Evolutionary conservation across 257 asterid genomes (phyloP), one percentile per base, ranked within the genome.

Genomic region (Gentiana macrophylla): DNA sequence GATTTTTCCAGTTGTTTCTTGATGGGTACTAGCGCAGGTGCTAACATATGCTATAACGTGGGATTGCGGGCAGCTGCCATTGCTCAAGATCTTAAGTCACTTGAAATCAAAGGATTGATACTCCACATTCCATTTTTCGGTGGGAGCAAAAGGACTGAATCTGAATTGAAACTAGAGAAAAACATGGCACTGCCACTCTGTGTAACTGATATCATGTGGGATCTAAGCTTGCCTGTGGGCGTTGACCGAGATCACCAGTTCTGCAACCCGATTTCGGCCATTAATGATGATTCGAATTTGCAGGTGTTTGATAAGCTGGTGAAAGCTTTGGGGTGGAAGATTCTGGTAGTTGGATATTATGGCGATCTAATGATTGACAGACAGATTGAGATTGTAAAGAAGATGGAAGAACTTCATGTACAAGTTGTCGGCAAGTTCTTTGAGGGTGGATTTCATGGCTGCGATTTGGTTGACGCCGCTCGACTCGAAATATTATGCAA

Each of bases 251-350:
- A 64, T 33, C 69, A 64, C 9, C 52, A 49, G 33, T 64, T 56
- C 13, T 12, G 58, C 35, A 56, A 64, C 33, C 62, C 62, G 10
- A 11, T 38, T 2, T 5, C n/a, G 38, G 12, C 13, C 38, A 33
- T 50, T 5, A 63, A 63, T 36, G 2, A 11, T 6, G 36, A 57
- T 0, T 24, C 24, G 24, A 41, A 41, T 41, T 10, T 41, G 6
- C 10, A 41, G 46, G 43, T 24, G 6, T 37, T 56, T 41, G 58
- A 64, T 51, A 38, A 50, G 55, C 24, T 24, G 24, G 49, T 64
- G 0, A 64, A 64, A 41, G 52, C 34, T 64, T 50, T 64, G 43
- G 62, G 63, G 55, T 64, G 62, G 69, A 64, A 56, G 69, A 56
- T 64, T 55, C 49, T 64, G 48, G 41, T 64, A 5, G 41, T 51